phyloP scores from a whole-genome alignment of 768 basidiomycete genomes.

The Hypsizygus marmoreus region DNA sequence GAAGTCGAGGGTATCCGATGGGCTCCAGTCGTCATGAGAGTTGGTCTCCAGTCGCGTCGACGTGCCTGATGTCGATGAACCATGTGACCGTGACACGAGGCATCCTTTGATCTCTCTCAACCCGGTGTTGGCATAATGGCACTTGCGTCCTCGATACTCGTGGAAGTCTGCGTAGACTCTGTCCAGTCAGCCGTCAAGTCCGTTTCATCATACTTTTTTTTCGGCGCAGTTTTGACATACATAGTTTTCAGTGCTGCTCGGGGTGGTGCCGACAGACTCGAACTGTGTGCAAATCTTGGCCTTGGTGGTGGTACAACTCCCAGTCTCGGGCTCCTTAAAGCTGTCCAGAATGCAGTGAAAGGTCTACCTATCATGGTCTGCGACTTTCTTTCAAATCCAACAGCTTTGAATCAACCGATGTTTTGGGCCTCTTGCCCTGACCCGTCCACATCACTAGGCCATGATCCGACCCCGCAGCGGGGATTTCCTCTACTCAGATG shows the following conservation, averaged over 20 bases:
- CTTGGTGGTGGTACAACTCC: conserved; percentile 84
- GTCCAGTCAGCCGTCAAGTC: conserved; percentile 70
- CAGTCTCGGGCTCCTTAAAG: conserved; percentile 68
- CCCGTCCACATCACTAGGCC: conserved; percentile 41
- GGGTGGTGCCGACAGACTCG: conserved; percentile 76
- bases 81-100: not conserved
- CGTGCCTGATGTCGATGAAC: too few relatives aligned
- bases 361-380: conserved; percentile 69
- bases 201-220: conserved; percentile 27
- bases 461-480: conserved; percentile 83
- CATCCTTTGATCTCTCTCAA: too few relatives aligned
- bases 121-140: conserved; percentile 11
- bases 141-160: conserved; percentile 23
- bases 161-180: conserved; percentile 81
- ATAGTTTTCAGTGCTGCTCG: conserved; percentile 56
- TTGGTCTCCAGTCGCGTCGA: too few relatives aligned
- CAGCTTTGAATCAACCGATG: conserved; percentile 6
- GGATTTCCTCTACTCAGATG: conserved; percentile 72
- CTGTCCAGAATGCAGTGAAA: conserved; percentile 50
- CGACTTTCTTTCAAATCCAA: conserved; percentile 4
- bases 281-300: conserved; percentile 70
- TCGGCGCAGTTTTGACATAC: conserved; percentile 14
- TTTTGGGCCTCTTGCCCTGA: conserved; percentile 3
- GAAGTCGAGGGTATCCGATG: too few relatives aligned
- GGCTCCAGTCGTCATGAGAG: too few relatives aligned